Evolutionary conservation across 2,329 filamentous ascomycete species (phyloP).

Genomic region (Epichloe baconii): DNA sequence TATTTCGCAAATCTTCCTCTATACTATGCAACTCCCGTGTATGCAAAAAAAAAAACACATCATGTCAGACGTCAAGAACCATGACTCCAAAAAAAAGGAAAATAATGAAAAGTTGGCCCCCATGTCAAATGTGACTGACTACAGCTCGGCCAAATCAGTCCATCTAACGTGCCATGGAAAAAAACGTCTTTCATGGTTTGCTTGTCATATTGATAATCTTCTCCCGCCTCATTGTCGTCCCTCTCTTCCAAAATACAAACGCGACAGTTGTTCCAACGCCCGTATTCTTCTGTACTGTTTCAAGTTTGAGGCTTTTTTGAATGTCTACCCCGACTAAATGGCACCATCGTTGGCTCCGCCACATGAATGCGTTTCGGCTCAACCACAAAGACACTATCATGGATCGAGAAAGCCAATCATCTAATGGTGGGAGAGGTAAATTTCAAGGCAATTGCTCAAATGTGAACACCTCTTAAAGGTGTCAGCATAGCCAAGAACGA

Average conservation of each 20-base stretch:
- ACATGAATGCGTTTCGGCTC: background rate
- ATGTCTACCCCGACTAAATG: background rate
- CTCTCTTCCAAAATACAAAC: background rate
- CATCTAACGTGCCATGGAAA: background rate
- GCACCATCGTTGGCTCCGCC: background rate
- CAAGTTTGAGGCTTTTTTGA: background rate
- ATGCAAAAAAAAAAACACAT: background rate
- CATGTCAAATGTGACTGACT: background rate
- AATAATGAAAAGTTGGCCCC: background rate
- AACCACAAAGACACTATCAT: background rate
- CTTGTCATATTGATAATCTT: background rate
- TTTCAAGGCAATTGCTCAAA: background rate
- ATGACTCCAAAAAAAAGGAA: background rate
- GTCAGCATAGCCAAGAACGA: background rate
- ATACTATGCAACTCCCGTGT: background rate
- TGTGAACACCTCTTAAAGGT: background rate
- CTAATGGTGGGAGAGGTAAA: background rate
- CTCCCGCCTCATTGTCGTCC: background rate
- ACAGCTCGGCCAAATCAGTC: background rate
- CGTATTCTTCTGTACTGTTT: background rate
- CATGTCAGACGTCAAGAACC: no score
- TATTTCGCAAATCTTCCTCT: background rate
- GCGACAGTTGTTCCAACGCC: background rate
- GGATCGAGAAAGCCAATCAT: background rate
- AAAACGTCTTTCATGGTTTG: background rate